These are phyloP conservation scores for Vigna unguiculata DNA, from an alignment of 306 rosid genomes.

Conservation along the genomic window DNA sequence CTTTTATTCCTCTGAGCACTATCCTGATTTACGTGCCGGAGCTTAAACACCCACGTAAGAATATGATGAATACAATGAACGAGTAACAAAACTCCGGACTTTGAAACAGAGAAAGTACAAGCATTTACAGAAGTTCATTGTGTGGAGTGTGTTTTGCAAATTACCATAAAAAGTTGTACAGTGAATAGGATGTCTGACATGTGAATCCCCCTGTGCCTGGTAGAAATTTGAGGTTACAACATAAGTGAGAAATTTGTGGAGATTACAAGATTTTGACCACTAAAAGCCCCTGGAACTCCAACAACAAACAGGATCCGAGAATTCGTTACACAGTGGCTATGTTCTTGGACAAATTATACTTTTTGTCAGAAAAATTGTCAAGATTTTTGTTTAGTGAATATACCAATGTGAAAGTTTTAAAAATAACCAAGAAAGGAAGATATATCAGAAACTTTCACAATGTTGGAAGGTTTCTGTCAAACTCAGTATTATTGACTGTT, in stretches of 20 bases:
- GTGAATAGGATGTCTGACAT: constrained; percentile 1
- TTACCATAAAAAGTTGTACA: background rate
- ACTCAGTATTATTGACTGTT: background rate
- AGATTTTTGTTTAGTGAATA: background rate
- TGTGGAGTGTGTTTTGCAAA: background rate
- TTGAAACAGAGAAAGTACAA: constrained; percentile 11
- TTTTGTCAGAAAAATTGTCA: background rate
- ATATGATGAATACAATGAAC: background rate
- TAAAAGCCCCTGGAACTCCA: background rate
- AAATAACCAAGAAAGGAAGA: constrained; percentile 15
- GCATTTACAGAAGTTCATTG: constrained; percentile 2
- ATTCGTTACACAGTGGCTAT: background rate
- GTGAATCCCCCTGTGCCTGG: background rate
- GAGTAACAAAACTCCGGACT: background rate
- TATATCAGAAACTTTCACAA: constrained; percentile 4
- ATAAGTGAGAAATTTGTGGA: background rate
- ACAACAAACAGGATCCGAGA: background rate
- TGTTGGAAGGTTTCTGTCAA: constrained; percentile 12
- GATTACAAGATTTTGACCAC: constrained; percentile 3
- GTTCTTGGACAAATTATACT: background rate
- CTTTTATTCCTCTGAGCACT: background rate
- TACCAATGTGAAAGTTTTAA: constrained; percentile 13
- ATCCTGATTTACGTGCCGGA: background rate
- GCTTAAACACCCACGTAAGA: background rate
- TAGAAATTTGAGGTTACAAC: constrained; percentile 3